Evolutionary conservation across 2,329 filamentous ascomycete species (phyloP).

Genomic region (Penicillium verrucosum): DNA sequence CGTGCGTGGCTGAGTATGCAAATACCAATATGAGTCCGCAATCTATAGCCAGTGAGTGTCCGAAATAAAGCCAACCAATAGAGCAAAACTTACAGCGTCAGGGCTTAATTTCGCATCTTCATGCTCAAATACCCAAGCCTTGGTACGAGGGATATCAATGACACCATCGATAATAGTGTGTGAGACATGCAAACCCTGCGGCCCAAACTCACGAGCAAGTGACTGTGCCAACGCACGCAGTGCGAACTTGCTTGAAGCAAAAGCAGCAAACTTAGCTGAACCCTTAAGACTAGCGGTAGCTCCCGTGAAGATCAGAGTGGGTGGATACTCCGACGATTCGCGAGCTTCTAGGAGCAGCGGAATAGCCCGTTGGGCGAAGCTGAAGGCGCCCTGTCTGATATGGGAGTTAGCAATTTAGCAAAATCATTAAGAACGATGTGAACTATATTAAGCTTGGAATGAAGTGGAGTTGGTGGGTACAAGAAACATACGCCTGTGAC

Average conservation of each 20-base stretch:
- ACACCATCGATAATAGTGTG: constrained; percentile 81
- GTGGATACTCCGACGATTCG: constrained; percentile 58
- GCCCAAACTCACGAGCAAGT: constrained; percentile 78
- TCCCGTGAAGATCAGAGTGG: constrained; percentile 79
- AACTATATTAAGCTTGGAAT: background rate
- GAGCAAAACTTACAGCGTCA: constrained; percentile 59
- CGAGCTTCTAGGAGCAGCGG: constrained; percentile 65
- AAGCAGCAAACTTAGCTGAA: constrained; percentile 64
- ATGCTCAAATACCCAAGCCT: constrained; percentile 55
- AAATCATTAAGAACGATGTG: background rate
- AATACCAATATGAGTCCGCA: constrained; percentile 78
- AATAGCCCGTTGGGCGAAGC: constrained; percentile 69
- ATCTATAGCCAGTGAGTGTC: constrained; percentile 54
- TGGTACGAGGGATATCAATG: constrained; percentile 74
- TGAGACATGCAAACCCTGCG: constrained; percentile 76
- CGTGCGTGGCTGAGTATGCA: constrained; percentile 76
- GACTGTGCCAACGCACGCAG: constrained; percentile 70
- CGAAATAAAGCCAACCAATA: constrained; percentile 17
- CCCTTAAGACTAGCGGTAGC: constrained; percentile 77
- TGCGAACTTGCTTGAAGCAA: constrained; percentile 78
- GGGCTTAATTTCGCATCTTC: constrained; percentile 68
- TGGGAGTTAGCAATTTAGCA: background rate
- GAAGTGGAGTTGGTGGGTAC: background rate
- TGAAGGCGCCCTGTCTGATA: constrained; percentile 60
- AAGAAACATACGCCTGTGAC: constrained; percentile 46